phyloP scores from a whole-genome alignment of 225 moss, liverwort and hornwort genomes.

The Bryum argenteum region DNA sequence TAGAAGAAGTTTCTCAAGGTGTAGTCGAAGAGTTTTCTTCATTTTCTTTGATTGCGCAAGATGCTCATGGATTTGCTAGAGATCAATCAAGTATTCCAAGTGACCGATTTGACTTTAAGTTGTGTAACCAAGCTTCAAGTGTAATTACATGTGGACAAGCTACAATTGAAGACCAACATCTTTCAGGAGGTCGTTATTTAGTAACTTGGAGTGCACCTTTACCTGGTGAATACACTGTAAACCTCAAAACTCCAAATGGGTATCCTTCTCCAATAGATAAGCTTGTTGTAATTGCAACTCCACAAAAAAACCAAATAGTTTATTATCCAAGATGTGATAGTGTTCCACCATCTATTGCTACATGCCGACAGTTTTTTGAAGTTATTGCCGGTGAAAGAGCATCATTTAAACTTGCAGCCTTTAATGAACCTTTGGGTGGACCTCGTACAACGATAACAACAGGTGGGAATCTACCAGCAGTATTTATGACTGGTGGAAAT shows the following conservation, averaged over 20 bases:
- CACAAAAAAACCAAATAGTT: conserved; percentile 26
- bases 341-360: conserved; percentile 30
- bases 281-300: conserved; percentile 19
- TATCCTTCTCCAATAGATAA: conserved; percentile 28
- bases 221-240: conserved; percentile 20
- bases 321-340: conserved; percentile 46
- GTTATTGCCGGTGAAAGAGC: conserved; percentile 28
- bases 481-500: conserved; percentile 39
- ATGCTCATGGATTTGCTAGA: conserved; percentile 31
- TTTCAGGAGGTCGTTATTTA: conserved; percentile 34
- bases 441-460: conserved; percentile 35
- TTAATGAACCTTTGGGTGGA: conserved; percentile 33
- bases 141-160: conserved; percentile 25
- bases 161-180: conserved; percentile 35
- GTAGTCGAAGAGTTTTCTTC: conserved; percentile 29
- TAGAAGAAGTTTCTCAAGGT: conserved; percentile 30
- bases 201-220: conserved; percentile 43
- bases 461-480: conserved; percentile 28
- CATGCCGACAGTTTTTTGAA: conserved; percentile 37
- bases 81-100: conserved; percentile 35
- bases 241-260: conserved; percentile 11
- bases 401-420: conserved; percentile 32
- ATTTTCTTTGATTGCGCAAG: conserved; percentile 38
- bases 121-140: conserved; percentile 2
- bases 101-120: conserved; percentile 24